Base-by-base conservation (phyloP, 257 asterid genomes). In the Petrea volubilis region DNA sequence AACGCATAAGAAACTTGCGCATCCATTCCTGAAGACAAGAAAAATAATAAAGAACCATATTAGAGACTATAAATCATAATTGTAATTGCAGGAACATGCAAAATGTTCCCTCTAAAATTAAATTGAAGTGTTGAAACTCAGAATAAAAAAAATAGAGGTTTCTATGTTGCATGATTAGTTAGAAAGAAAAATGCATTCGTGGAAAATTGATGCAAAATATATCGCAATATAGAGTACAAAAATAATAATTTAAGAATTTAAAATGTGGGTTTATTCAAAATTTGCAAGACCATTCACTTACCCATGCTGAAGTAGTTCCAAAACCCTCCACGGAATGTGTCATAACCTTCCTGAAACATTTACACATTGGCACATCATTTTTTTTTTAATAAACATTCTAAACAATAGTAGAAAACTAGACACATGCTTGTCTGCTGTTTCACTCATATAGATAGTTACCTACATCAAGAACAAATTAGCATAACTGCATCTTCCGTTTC, bases 1-100 rank as follows among this genome's bases (percentile, higher is more conserved):
- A 95, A 95, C 44, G 96, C 98, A 71, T 95, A 92, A 64, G 99
- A 95, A 76, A 90, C 98, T 82, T 95, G 98, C 14, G 98, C 99
- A 77, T 95, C 99, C 98, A 95, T 95, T 34, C 99, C 99, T 94
- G 86, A 57, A 73, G 64, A 77, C 43, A 57, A 31, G 53, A 77
- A 41, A 33, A 77, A 21, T 8, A 17, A 28, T 7, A 41, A 53
- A 21, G 50, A 9, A 8, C 14, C 10, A 31, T 15, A 44, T 38
- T 25, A 24, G 20, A 67, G 0, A 49, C 12, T 18, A 31, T 6
- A 38, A 23, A 14, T 21, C 71, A 66, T 64, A 29, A 20, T 1
- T 0, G 58, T 33, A 64, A 34, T 13, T 23, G 18, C 59, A 33
- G 46, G 53, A 17, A 47, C 2, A 43, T 12, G 49, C 17, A 6